A percentile compares a stretch with the other conserved stretches of the same genome.
phyloP scores from a whole-genome alignment of 148 eudicot genomes.

The Rhododendron ovatum region DNA sequence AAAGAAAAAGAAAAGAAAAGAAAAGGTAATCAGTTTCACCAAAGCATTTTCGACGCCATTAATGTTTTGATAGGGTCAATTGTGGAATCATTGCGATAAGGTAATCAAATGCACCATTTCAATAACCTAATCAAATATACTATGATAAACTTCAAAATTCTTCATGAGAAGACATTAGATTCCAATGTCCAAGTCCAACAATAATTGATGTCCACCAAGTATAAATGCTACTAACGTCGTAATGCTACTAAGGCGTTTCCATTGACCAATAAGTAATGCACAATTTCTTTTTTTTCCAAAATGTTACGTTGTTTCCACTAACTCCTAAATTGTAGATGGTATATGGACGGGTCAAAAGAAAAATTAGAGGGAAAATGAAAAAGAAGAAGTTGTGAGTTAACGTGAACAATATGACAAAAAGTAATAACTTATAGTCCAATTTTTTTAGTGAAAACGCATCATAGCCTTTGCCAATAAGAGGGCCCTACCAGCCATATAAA shows the following conservation, averaged over 20 bases:
- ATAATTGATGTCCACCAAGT: neutral
- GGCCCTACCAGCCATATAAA: neutral
- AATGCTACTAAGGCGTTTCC: too few relatives aligned
- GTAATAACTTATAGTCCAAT: too few relatives aligned
- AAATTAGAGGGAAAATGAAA: too few relatives aligned
- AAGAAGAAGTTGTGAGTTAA: too few relatives aligned
- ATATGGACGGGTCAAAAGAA: too few relatives aligned
- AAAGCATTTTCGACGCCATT: neutral
- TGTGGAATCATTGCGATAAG: neutral
- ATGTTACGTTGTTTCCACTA: too few relatives aligned
- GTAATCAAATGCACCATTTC: neutral
- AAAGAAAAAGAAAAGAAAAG: too few relatives aligned
- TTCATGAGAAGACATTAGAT: neutral
- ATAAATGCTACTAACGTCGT: neutral
- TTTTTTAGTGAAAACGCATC: neutral
- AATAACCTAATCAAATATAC: neutral
- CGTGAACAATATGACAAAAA: too few relatives aligned
- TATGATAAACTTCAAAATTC: neutral
- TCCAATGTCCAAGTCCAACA: neutral
- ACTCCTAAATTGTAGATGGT: too few relatives aligned
- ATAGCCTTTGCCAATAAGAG: neutral
- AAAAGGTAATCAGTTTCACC: neutral
- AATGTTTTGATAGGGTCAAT: neutral
- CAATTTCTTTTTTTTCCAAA: too few relatives aligned
- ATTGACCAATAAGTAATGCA: too few relatives aligned